A percentile compares a stretch with the other conserved stretches of the same genome.
Conservation (phyloP, 192 early-diverging fungal genomes). For the Coemansia erecta region DNA sequence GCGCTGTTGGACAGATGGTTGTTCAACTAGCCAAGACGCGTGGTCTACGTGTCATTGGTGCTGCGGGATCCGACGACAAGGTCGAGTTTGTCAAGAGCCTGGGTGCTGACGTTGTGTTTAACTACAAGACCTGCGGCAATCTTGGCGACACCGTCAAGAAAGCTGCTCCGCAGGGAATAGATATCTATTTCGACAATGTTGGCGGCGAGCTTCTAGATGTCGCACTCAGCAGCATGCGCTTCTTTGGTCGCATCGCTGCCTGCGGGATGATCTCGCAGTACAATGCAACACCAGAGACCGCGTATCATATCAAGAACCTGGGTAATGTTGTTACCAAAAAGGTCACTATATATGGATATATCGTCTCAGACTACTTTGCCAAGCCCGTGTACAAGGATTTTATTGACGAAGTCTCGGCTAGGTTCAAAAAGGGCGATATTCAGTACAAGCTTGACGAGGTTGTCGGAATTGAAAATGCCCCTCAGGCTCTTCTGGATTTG, state of each 20-base stretch:
- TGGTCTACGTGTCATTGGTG: slow-evolving; percentile 81
- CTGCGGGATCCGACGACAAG: slow-evolving; percentile 83
- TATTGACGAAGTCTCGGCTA: slow-evolving; percentile 55
- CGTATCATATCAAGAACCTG: slow-evolving; percentile 57
- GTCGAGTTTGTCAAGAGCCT: slow-evolving; percentile 67
- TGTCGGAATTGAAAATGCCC: slow-evolving; percentile 66
- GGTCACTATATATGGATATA: slow-evolving; percentile 63
- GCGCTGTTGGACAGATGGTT: slow-evolving; percentile 71
- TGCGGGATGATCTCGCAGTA: slow-evolving; percentile 78
- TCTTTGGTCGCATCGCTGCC: slow-evolving; percentile 63
- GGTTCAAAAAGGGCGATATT: slow-evolving; percentile 61
- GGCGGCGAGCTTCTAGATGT: slow-evolving; percentile 78
- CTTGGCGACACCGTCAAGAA: slow-evolving; percentile 53
- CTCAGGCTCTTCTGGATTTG: slow-evolving; percentile 58
- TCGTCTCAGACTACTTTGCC: slow-evolving; percentile 55
- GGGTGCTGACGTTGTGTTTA: slow-evolving; percentile 84
- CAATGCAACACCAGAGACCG: slow-evolving; percentile 28
- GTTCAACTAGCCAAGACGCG: slow-evolving; percentile 76
- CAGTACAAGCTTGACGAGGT: slow-evolving; percentile 56
- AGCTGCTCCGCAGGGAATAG: slow-evolving; percentile 74
- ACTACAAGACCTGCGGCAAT: slow-evolving; percentile 77
- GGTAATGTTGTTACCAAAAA: slow-evolving; percentile 56
- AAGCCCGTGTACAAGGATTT: slow-evolving; percentile 54
- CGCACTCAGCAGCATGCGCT: slow-evolving; percentile 63
- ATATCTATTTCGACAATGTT: slow-evolving; percentile 86